These are phyloP conservation scores for Azolla pinnata DNA, from an alignment of 75 land plant species.

Conservation along the genomic window DNA sequence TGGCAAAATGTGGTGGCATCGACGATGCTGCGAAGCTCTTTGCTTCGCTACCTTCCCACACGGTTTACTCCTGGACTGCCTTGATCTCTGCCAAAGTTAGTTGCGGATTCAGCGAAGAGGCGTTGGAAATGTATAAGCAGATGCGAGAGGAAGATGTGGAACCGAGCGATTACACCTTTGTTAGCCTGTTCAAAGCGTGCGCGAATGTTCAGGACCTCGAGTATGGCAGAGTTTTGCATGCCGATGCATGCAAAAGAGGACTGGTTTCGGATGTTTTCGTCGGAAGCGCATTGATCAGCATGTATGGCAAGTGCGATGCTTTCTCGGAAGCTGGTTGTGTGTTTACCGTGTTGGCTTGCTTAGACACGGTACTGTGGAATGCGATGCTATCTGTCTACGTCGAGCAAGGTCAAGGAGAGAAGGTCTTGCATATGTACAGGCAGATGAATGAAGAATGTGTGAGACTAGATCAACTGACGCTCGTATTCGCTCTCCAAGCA, in stretches of 20 bases:
- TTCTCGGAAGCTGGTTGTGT: constrained; percentile 8
- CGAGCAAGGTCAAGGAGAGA: not conserved
- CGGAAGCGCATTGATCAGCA: constrained; percentile 22
- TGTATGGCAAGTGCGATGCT: constrained; percentile 33
- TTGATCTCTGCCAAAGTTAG: constrained; percentile 6
- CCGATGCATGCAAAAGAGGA: not conserved
- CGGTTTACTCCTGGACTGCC: constrained; percentile 23
- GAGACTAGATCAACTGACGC: not conserved
- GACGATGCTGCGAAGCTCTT: constrained; percentile 6
- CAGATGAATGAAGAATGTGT: constrained; percentile 11
- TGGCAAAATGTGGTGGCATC: constrained; percentile 10
- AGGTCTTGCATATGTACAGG: constrained; percentile 5
- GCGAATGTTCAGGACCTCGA: not conserved
- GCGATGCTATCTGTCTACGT: constrained; percentile 12
- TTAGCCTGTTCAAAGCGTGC: constrained; percentile 1
- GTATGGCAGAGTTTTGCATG: constrained; percentile 6
- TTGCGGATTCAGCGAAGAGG: constrained; percentile 6
- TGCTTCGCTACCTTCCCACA: constrained; percentile 3
- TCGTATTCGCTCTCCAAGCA: not conserved
- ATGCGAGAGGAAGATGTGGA: constrained; percentile 11
- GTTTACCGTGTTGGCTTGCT: not conserved
- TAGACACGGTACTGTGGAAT: constrained; percentile 11
- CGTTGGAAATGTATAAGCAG: not conserved
- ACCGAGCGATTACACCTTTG: not conserved
- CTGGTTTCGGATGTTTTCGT: constrained; percentile 16